Evolutionary conservation across 345 rosid species (phyloP), one percentile per base, ranked within the genome.

Genomic region (Geranium brycei): DNA sequence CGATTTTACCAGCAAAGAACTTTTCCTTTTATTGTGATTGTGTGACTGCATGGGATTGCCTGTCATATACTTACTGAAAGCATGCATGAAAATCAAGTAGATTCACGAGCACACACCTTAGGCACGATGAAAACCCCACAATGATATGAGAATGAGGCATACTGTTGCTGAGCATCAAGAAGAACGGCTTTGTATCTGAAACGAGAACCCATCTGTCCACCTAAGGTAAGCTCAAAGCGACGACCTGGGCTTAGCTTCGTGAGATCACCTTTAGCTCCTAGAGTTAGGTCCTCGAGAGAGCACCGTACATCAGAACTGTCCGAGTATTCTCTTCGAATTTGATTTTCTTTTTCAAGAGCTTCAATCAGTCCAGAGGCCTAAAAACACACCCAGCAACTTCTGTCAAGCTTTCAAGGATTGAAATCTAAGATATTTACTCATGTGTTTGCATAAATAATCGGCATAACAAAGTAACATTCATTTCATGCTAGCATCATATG

Each of bases 61-160:
- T 38, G 11, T 38, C 47, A 5, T 10, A 38, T 38, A 10, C 51
- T n/a, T 35, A 30, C n/a, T 18, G 28, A 11, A 1, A 23, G 28
- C 28, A 23, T 64, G 31, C 15, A 31, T 51, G n/a, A 11, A 28
- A 65, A 57, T 8, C 23, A 56, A 56, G 51, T 32, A 16, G 59
- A 31, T 67, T 1, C 31, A 51, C 31, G 41, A 7, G 40, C 66
- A 31, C 66, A 59, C 71, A 91, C 97, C 95, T 87, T 92, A 11
- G 98, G 96, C 69, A 92, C 97, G 66, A 92, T 83, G 71, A 92
- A 87, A 69, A 89, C 85, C 15, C 88, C 97, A 74, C 86, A 89
- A 63, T 83, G 83, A 75, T 77, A 84, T 56, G 76, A 66, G 62
- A 83, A 87, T 57, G 77, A 72, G 62, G 64, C 74, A 11, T 77